These are phyloP conservation scores for Periglandula ipomoeae DNA, from an alignment of 2,329 filamentous ascomycete species.

Conservation along the genomic window DNA sequence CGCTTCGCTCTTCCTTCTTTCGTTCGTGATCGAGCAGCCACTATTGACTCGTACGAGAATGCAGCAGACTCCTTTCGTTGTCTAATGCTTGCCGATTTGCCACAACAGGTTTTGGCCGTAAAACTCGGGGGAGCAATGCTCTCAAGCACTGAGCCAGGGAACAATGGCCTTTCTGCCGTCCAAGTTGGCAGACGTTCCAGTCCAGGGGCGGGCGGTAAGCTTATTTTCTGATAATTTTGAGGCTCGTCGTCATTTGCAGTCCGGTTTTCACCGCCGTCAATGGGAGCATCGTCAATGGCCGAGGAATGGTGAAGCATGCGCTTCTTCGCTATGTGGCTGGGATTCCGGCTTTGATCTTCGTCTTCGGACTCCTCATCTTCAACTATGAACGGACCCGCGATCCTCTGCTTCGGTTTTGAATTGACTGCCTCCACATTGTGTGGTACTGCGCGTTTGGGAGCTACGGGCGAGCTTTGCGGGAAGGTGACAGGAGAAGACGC, in stretches of 20 bases:
- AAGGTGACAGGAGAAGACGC: constrained; percentile 51
- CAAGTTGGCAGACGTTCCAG: constrained; percentile 9
- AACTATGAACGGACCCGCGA: constrained; percentile 29
- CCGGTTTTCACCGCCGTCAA: neutral
- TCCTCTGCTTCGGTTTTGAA: constrained; percentile 25
- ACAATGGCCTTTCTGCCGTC: constrained; percentile 16
- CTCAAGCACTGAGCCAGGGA: constrained; percentile 19
- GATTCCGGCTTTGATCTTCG: constrained; percentile 10
- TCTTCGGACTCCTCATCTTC: constrained; percentile 29
- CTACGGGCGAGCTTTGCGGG: constrained; percentile 38
- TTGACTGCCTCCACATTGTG: constrained; percentile 25
- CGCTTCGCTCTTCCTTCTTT: constrained; percentile 60
- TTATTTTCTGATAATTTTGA: neutral
- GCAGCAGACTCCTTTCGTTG: constrained; percentile 38
- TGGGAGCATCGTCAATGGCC: constrained; percentile 1
- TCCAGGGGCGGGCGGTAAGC: neutral
- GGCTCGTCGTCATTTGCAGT: constrained; percentile 2
- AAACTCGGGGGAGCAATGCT: constrained; percentile 23
- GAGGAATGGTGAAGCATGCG: constrained; percentile 21
- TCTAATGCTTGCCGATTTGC: constrained; percentile 45
- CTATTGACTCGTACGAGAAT: constrained; percentile 55
- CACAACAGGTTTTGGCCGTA: constrained; percentile 45
- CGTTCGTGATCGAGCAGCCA: constrained; percentile 57
- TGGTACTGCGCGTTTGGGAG: constrained; percentile 26
- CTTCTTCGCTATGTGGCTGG: constrained; percentile 19